Evolutionary conservation across 768 basidiomycete genomes (phyloP).

Genomic region (Boletus huronensis): DNA sequence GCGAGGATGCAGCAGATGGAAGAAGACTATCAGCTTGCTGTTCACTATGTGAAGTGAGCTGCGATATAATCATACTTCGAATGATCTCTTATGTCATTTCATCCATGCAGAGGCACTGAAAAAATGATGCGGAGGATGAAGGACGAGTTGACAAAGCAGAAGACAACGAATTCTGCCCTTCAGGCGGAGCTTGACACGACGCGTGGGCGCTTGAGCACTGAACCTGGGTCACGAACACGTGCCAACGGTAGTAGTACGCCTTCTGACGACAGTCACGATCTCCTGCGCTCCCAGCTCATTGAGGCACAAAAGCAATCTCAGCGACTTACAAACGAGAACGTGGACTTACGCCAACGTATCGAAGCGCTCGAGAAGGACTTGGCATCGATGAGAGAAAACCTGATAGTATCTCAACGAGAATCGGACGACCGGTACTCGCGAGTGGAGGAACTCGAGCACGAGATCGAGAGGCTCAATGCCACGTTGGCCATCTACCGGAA

Average conservation of each 20-base stretch:
- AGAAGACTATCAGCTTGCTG: slow-evolving; percentile 93
- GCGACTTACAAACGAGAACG: slow-evolving; percentile 69
- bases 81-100: slow-evolving; percentile 13
- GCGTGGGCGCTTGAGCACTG: slow-evolving; percentile 56
- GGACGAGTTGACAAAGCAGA: slow-evolving; percentile 91
- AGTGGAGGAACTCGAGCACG: slow-evolving; percentile 77
- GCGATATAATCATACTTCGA: slow-evolving; percentile 18
- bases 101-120: slow-evolving; percentile 75
- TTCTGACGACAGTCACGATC: slow-evolving; percentile 66
- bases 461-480: slow-evolving; percentile 71
- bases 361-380: slow-evolving; percentile 75
- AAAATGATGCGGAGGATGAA: slow-evolving; percentile 97
- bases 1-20: slow-evolving; percentile 85
- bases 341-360: slow-evolving; percentile 69
- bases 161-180: slow-evolving; percentile 70
- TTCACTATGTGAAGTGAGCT: slow-evolving; percentile 93
- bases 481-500: slow-evolving; percentile 72
- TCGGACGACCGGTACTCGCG: slow-evolving; percentile 73
- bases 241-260: slow-evolving; percentile 79
- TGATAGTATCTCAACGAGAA: slow-evolving; percentile 71
- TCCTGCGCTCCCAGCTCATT: slow-evolving; percentile 63
- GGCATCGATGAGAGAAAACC: slow-evolving; percentile 62
- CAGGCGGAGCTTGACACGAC: slow-evolving; percentile 79
- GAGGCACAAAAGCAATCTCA: slow-evolving; percentile 78
- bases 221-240: slow-evolving; percentile 47